These are phyloP conservation scores for Linnemannia zychae DNA, from an alignment of 192 early-diverging fungal species.

Conservation along the genomic window DNA sequence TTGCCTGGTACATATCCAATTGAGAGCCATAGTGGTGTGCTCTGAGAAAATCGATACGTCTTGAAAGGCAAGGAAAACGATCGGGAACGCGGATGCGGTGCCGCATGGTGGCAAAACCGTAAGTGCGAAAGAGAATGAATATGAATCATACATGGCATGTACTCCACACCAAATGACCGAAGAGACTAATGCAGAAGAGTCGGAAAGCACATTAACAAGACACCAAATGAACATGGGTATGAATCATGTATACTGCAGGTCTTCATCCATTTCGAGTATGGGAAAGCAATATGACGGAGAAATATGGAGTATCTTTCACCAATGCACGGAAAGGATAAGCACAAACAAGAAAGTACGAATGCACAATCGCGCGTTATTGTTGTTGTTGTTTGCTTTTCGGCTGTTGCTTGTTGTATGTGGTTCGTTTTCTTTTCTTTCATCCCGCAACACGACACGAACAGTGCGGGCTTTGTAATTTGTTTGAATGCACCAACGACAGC, in stretches of 20 bases:
- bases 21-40: neutral
- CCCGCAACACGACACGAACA: neutral
- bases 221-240: neutral
- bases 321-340: too few species aligned
- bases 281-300: neutral
- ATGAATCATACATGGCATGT: neutral
- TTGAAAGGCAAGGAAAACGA: neutral
- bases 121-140: neutral
- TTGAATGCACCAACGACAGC: neutral
- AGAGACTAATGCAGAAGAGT: conserved; percentile 1
- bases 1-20: neutral
- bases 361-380: conserved; percentile 2
- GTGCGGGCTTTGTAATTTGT: conserved; percentile 3
- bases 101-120: neutral
- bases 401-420: neutral
- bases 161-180: neutral
- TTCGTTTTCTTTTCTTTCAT: neutral
- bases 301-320: neutral
- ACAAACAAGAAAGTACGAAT: neutral
- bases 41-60: neutral
- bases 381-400: neutral
- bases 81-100: neutral
- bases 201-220: neutral
- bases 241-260: neutral
- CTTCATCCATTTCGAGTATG: neutral